Evolutionary conservation across 2,329 filamentous ascomycete species (phyloP).

Genomic region (Apiospora pterosperma): DNA sequence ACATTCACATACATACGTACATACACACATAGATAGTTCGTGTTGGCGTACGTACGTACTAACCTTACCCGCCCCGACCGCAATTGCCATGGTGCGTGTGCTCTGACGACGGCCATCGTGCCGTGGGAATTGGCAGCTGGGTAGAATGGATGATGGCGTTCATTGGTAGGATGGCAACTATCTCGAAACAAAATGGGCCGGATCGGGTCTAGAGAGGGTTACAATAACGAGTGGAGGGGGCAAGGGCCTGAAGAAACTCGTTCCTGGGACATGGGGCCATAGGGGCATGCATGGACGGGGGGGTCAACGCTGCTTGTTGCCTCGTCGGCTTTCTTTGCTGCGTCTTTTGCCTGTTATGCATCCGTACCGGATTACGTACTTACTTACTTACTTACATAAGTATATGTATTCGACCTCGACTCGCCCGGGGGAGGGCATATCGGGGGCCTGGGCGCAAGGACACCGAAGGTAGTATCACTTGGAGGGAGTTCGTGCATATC

Average conservation of each 20-base stretch:
- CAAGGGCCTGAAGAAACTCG: constrained; percentile 4
- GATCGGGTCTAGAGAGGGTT: constrained; percentile 10
- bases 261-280: constrained; percentile 3
- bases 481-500: too few species aligned
- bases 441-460: too few species aligned
- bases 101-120: background rate
- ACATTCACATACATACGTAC: too few species aligned
- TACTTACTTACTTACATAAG: too few species aligned
- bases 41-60: background rate
- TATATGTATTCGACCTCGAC: background rate
- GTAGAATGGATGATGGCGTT: background rate
- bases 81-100: constrained; percentile 3
- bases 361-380: background rate
- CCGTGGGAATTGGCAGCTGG: background rate
- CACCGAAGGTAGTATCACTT: too few species aligned
- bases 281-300: background rate
- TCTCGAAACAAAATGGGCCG: constrained; percentile 13
- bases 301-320: background rate
- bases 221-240: constrained; percentile 7
- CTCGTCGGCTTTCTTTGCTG: background rate
- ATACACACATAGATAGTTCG: too few species aligned
- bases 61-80: background rate
- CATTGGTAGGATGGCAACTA: background rate
- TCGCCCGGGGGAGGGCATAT: background rate
- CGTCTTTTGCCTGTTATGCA: background rate